Evolutionary conservation across 78 protist species (phyloP).

Genomic region (Anaeramoeba ignava): DNA sequence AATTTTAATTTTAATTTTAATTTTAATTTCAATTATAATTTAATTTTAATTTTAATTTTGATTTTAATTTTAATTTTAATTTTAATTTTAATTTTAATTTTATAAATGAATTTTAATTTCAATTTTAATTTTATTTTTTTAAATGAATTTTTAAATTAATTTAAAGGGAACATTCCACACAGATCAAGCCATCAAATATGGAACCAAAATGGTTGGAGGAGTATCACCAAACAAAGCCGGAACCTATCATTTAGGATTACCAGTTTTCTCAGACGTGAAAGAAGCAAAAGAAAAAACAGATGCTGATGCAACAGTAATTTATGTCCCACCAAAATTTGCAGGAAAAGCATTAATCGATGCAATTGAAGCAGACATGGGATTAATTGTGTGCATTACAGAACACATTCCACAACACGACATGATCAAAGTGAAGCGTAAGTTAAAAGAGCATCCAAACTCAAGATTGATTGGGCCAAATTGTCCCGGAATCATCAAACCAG

Average conservation of each 20-base stretch:
- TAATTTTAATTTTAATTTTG: too few species aligned
- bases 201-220: conserved; percentile 95
- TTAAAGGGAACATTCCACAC: conserved; percentile 85
- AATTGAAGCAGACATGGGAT: conserved; percentile 75
- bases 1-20: too few species aligned
- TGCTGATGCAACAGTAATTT: conserved; percentile 84
- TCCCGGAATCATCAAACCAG: conserved; percentile 96
- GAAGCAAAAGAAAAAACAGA: conserved; percentile 74
- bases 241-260: conserved; percentile 62
- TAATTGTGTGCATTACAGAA: conserved; percentile 92
- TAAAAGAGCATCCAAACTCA: conserved; percentile 54
- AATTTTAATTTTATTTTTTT: too few species aligned
- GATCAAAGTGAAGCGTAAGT: background rate
- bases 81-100: too few species aligned
- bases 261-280: conserved; percentile 73
- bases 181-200: conserved; percentile 84
- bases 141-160: too few species aligned
- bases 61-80: too few species aligned
- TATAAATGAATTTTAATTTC: too few species aligned
- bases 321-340: conserved; percentile 69
- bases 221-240: conserved; percentile 90
- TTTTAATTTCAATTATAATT: too few species aligned
- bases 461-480: conserved; percentile 96
- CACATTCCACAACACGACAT: conserved; percentile 39
- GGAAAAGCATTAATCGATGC: conserved; percentile 83